phyloP scores from a whole-genome alignment of 129 eudicot species.

The Escallonia herrerae region DNA sequence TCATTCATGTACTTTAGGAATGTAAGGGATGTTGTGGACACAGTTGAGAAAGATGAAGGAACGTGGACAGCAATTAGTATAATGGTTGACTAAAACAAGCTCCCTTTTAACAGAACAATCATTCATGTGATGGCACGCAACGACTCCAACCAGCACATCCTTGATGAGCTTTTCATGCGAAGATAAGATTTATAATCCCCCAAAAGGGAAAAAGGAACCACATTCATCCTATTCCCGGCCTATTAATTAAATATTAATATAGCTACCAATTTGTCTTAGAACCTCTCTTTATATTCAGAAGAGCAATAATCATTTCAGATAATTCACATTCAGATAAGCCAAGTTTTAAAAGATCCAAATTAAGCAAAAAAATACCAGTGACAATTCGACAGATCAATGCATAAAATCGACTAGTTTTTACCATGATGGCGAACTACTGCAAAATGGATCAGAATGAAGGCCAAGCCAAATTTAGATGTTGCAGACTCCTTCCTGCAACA shows the following conservation, averaged over 20 bases:
- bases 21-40: background rate
- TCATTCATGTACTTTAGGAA: background rate
- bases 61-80: constrained; percentile 7
- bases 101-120: constrained; percentile 11
- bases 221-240: background rate
- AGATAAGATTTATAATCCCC: constrained; percentile 12
- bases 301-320: constrained; percentile 2
- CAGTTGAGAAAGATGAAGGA: constrained; percentile 6
- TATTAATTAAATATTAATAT: too few species aligned
- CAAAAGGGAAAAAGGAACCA: background rate
- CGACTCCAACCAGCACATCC: constrained; percentile 5
- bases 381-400: too few species aligned
- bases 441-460: too few species aligned
- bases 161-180: constrained; percentile 21
- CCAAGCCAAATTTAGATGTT: too few species aligned
- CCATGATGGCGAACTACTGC: too few species aligned
- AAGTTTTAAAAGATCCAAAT: too few species aligned
- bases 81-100: constrained; percentile 18
- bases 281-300: too few species aligned
- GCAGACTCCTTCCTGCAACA: too few species aligned
- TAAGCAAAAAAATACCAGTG: background rate
- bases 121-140: constrained; percentile 23
- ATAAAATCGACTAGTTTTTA: too few species aligned
- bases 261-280: too few species aligned
- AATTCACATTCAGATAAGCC: constrained; percentile 10